Conservation (phyloP, 2,329 filamentous ascomycete species). For the Septoria petroselini region DNA sequence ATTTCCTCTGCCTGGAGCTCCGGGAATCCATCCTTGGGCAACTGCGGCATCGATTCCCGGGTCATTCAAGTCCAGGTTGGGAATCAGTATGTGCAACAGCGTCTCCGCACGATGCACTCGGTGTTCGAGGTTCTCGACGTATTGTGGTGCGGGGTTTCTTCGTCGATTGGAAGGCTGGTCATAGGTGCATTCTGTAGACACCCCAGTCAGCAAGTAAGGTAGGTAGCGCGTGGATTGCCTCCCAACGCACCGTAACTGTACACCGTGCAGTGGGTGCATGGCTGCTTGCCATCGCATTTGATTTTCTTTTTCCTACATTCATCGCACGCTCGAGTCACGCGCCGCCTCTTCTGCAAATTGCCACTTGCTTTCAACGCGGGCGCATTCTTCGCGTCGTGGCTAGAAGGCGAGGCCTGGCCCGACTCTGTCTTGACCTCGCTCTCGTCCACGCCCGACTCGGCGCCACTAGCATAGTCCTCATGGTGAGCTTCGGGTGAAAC, state of each 20-base stretch:
- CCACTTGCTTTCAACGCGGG: constrained; percentile 26
- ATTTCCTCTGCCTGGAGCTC: constrained; percentile 35
- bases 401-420: constrained; percentile 28
- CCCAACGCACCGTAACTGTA: constrained; percentile 93
- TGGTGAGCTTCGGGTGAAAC: constrained; percentile 33
- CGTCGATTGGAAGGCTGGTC: constrained; percentile 90
- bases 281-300: constrained; percentile 55
- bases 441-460: constrained; percentile 33
- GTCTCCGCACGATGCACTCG: constrained; percentile 79
- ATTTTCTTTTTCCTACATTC: constrained; percentile 71
- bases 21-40: constrained; percentile 40
- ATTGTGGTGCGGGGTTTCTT: constrained; percentile 86
- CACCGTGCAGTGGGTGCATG: constrained; percentile 85
- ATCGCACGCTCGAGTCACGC: constrained; percentile 84
- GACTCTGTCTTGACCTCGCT: constrained; percentile 34
- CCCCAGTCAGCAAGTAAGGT: background rate
- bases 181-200: constrained; percentile 76
- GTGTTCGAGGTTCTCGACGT: constrained; percentile 83
- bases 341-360: constrained; percentile 63
- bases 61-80: constrained; percentile 80
- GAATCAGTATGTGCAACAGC: constrained; percentile 73
- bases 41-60: constrained; percentile 75
- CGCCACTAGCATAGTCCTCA: constrained; percentile 35
- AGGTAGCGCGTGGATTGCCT: background rate
- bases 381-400: constrained; percentile 21